phyloP scores from a whole-genome alignment of 2,329 filamentous ascomycete species.

The Aspergillus unguis region DNA sequence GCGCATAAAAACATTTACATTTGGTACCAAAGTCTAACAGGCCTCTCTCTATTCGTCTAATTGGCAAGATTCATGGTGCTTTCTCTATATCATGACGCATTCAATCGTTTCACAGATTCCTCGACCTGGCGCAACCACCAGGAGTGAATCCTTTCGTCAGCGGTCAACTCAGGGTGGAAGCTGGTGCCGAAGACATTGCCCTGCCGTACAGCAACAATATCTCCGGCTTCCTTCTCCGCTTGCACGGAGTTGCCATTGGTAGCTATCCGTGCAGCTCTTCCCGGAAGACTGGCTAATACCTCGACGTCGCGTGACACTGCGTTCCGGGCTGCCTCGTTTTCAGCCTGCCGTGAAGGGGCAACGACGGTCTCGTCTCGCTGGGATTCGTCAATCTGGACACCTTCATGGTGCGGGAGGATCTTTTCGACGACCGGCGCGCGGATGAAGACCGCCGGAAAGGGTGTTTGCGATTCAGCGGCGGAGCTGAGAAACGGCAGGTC shows the following conservation, averaged over 20 bases:
- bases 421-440: slow-evolving; percentile 89
- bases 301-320: slow-evolving; percentile 52
- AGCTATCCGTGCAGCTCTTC: slow-evolving; percentile 48
- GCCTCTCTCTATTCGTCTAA: slow-evolving; percentile 10
- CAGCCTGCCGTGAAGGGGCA: slow-evolving; percentile 53
- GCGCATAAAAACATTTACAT: slow-evolving; percentile 23
- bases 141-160: slow-evolving; percentile 79
- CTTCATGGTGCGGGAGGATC: slow-evolving; percentile 56
- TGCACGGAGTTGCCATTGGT: slow-evolving; percentile 41
- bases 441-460: slow-evolving; percentile 86
- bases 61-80: slow-evolving; percentile 18
- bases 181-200: slow-evolving; percentile 92
- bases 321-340: slow-evolving; percentile 44
- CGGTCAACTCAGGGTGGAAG: slow-evolving; percentile 91
- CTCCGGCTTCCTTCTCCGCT: slow-evolving; percentile 49
- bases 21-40: slow-evolving; percentile 27
- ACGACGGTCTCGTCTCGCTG: slow-evolving; percentile 51
- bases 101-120: slow-evolving; percentile 35
- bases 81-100: slow-evolving; percentile 17
- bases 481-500: slow-evolving; percentile 65
- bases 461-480: slow-evolving; percentile 29
- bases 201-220: slow-evolving; percentile 86
- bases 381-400: slow-evolving; percentile 52
- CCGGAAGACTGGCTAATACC: slow-evolving; percentile 56
- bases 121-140: slow-evolving; percentile 85